phyloP scores from a whole-genome alignment of 805 yeast genomes.

The Saturnispora diversa region DNA sequence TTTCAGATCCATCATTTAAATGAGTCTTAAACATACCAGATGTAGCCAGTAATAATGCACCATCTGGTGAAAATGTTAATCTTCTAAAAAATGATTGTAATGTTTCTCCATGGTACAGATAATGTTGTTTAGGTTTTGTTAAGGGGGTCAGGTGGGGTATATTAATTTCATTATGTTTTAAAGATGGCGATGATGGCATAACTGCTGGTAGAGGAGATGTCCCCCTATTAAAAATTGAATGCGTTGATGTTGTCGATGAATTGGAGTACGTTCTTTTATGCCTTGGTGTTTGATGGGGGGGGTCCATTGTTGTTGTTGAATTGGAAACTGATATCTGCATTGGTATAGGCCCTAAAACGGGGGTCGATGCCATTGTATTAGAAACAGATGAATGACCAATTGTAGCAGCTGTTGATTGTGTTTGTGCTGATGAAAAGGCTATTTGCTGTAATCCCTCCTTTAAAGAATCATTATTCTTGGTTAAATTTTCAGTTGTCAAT shows the following conservation, averaged over 20 bases:
- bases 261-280: constrained; percentile 38
- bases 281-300: constrained; percentile 26
- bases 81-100: constrained; percentile 87
- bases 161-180: constrained; percentile 13
- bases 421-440: neutral
- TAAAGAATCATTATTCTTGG: neutral
- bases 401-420: neutral
- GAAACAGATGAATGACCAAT: neutral
- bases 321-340: constrained; percentile 1
- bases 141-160: neutral
- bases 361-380: constrained; percentile 3
- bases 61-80: constrained; percentile 84
- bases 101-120: constrained; percentile 75
- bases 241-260: constrained; percentile 29
- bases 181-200: constrained; percentile 29
- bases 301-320: constrained; percentile 23
- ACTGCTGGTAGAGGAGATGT: constrained; percentile 37
- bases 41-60: constrained; percentile 68
- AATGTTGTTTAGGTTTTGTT: constrained; percentile 30
- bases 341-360: neutral
- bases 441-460: neutral
- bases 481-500: constrained; percentile 13
- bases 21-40: constrained; percentile 50
- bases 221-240: constrained; percentile 21
- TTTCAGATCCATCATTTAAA: constrained; percentile 11